phyloP scores from a whole-genome alignment of 2,329 filamentous ascomycete species.

The Pseudocercospora fijiensis region DNA sequence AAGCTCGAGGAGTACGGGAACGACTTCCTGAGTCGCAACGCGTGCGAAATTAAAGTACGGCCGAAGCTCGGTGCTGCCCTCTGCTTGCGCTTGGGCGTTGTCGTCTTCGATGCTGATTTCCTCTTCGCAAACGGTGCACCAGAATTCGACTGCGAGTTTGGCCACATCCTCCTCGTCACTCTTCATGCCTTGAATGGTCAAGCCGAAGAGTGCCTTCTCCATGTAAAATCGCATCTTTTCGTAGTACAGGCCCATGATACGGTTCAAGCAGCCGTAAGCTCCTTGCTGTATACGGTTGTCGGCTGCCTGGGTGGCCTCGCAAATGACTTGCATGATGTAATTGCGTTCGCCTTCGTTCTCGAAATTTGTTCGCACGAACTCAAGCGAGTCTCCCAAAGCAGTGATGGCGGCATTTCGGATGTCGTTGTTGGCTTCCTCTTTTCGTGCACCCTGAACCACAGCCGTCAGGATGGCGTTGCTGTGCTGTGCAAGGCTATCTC shows the following conservation, averaged over 20 bases:
- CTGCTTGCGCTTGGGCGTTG: slow-evolving; percentile 70
- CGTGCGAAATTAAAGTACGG: slow-evolving; percentile 95
- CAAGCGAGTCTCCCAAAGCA: slow-evolving; percentile 90
- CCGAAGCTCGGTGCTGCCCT: slow-evolving; percentile 79
- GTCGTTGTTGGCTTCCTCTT: slow-evolving; percentile 89
- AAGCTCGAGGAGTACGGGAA: slow-evolving; percentile 83
- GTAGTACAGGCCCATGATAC: slow-evolving; percentile 98
- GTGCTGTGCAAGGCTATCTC: slow-evolving; percentile 76
- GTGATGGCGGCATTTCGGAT: slow-evolving; percentile 91
- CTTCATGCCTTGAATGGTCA: slow-evolving; percentile 99
- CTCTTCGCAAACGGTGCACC: slow-evolving; percentile 99
- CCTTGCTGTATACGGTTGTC: slow-evolving; percentile 92
- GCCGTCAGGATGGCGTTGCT: slow-evolving; percentile 98
- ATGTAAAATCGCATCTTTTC: slow-evolving; percentile 99
- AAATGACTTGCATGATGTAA: slow-evolving; percentile 99
- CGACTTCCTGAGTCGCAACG: slow-evolving; percentile 88
- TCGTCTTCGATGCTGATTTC: slow-evolving; percentile 98
- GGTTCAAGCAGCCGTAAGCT: slow-evolving; percentile 94
- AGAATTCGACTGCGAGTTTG: slow-evolving; percentile 97
- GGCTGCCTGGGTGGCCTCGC: slow-evolving; percentile 92
- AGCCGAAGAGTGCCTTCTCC: slow-evolving; percentile 97
- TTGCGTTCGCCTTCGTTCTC: slow-evolving; percentile 98
- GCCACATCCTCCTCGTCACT: slow-evolving; percentile 95
- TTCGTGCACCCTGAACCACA: slow-evolving; percentile 93
- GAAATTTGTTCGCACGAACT: slow-evolving; percentile 98